Conservation (phyloP, 345 rosid genomes). For the Brassica incana region DNA sequence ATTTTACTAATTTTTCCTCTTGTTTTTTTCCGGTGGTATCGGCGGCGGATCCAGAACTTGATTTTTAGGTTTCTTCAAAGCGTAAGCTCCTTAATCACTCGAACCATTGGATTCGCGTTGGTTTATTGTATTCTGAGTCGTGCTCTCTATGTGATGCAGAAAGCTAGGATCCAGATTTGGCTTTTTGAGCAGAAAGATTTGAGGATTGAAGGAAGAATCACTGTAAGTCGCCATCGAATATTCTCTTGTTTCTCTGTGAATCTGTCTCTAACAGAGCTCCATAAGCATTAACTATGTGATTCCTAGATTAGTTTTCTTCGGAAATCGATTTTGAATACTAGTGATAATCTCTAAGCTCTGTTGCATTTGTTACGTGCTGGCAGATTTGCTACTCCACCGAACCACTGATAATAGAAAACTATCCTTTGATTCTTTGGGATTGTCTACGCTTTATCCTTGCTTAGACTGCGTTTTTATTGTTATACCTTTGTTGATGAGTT, state of each 20-base stretch:
- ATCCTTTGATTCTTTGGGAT: not conserved
- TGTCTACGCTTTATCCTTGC: not conserved
- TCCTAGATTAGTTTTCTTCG: too few relatives aligned
- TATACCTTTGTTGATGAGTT: not conserved
- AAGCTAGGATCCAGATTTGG: constrained; percentile 98
- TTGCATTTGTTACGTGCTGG: not conserved
- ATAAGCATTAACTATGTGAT: not conserved
- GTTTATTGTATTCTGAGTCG: constrained; percentile 11
- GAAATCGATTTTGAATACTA: too few relatives aligned
- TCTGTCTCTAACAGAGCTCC: not conserved
- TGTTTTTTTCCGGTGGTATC: constrained; percentile 14
- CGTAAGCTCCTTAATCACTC: constrained; percentile 45
- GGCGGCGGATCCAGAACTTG: constrained; percentile 59
- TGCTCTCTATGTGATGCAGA: constrained; percentile 44
- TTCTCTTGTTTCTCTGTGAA: too few relatives aligned
- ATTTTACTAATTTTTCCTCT: not conserved
- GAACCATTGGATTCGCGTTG: too few relatives aligned
- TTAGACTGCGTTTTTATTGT: not conserved
- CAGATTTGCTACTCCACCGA: not conserved
- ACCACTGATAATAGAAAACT: not conserved
- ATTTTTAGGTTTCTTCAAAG: constrained; percentile 96
- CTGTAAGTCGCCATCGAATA: constrained; percentile 9
- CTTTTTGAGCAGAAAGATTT: constrained; percentile 92
- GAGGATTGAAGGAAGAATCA: constrained; percentile 78
- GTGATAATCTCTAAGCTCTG: too few relatives aligned